Evolutionary conservation across 345 rosid species (phyloP).

Genomic region (Euphorbia lathyris): DNA sequence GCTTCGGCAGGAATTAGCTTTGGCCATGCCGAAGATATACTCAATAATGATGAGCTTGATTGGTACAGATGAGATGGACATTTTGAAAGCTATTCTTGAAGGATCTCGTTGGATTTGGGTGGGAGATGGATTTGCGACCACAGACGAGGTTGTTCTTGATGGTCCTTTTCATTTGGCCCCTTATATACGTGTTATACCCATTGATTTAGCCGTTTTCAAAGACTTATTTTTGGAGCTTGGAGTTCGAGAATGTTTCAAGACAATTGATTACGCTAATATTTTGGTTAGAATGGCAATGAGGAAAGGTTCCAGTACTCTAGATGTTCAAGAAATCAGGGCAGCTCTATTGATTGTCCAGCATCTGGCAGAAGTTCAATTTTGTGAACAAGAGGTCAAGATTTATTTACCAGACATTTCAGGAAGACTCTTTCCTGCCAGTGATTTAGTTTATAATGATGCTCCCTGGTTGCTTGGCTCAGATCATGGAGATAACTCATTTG

Average conservation of each 20-base stretch:
- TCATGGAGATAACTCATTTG: slow-evolving; percentile 48
- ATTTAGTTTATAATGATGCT: slow-evolving; percentile 90
- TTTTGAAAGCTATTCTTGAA: slow-evolving; percentile 93
- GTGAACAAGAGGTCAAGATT: slow-evolving; percentile 51
- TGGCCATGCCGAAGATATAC: slow-evolving; percentile 89
- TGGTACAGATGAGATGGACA: slow-evolving; percentile 92
- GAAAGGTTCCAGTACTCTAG: slow-evolving; percentile 72
- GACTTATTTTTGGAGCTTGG: slow-evolving; percentile 84
- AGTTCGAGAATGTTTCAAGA: slow-evolving; percentile 73
- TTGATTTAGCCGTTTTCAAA: slow-evolving; percentile 85
- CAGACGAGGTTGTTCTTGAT: slow-evolving; percentile 88
- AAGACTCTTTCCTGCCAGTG: slow-evolving; percentile 67
- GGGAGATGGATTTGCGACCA: slow-evolving; percentile 94
- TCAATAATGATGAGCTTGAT: slow-evolving; percentile 63
- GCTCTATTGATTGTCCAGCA: slow-evolving; percentile 81
- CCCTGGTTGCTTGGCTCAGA: slow-evolving; percentile 92
- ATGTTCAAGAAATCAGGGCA: slow-evolving; percentile 72
- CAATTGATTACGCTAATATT: slow-evolving; percentile 77
- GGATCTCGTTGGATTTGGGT: slow-evolving; percentile 99
- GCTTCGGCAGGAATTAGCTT: slow-evolving; percentile 79
- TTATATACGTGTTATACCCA: slow-evolving; percentile 84
- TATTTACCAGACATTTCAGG: slow-evolving; percentile 86
- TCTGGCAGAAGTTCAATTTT: slow-evolving; percentile 73
- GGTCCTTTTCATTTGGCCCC: slow-evolving; percentile 96
- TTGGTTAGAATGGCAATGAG: slow-evolving; percentile 69